Base-by-base conservation (phyloP, 345 rosid genomes). In the Crucihimalaya himalaica region DNA sequence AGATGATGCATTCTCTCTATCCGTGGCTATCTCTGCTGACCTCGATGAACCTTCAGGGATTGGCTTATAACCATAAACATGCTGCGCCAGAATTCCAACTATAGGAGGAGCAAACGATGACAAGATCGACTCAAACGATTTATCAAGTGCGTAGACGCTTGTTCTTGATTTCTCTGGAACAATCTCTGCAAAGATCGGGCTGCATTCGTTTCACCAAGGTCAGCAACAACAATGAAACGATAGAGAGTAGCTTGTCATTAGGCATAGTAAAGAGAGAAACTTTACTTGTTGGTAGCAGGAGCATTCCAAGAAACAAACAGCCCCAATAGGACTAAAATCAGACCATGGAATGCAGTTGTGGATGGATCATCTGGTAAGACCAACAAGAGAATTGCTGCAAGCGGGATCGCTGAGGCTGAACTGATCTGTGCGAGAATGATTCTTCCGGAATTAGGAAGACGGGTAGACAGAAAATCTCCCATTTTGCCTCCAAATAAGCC, bases 141-240 rank as follows among this genome's bases (percentile, higher is more conserved):
- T 70, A 69, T 89, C 98, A 82, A 91, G 42, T 0, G 98, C 96
- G 68, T 89, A 91, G 20, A 93, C 86, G 40, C 92, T 93, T 15
- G 96, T 90, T 39, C 92, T 81, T 48, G 96, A 81, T 66, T 73
- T 93, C 83, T 86, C 92, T 4, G 96, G 94, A 19, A 93, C 97
- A 27, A 93, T 91, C 81, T 93, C 98, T 57, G 96, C 97, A 74
- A 91, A 91, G 53, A 91, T 91, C 4, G 98, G 97, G 72, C 98
- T 91, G 86, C 77, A 25, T 66, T 66, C 8, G 56, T 20, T 19
- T 45, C 53, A 53, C 53, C 69, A 75, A 31, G 28, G 31, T 39
- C 45, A 66, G 53, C 19, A 18, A 47, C 15, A 46, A 73, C 48
- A 73, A 37, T 25, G 21, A 35, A 52, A 9, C 9, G 18, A 46